Base-by-base conservation (phyloP, 2,329 filamentous ascomycete genomes). In the Fusarium verticillioides region DNA sequence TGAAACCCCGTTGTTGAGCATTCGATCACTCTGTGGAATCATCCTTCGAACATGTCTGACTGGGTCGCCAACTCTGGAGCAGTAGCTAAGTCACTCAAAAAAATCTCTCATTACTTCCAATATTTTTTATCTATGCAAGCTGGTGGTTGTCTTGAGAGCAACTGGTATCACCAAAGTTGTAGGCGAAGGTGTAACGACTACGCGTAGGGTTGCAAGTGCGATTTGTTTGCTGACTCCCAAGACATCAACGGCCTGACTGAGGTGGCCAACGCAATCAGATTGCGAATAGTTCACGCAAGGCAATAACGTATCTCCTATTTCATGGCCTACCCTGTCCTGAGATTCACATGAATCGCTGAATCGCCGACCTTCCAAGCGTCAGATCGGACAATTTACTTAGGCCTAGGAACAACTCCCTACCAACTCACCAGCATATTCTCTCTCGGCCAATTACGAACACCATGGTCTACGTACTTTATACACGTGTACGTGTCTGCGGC, bases 401-500 rank as follows among this genome's bases (percentile, higher is more conserved):
- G 10, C 15, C 34, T 12, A n/a, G 4, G 34, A 49, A 58, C 28
- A 42, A 34, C 16, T 9, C 19, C 23, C 18, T 16, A 37, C 21
- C 49, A 34, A 30, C 10, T 46, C 36, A 43, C 26, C 49, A 42
- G 23, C 23, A 32, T 66, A 23, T 7, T 16, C 4, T 30, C 6
- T 15, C 18, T n/a, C 18, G 7, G 28, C 23, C 34, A 37, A 50
- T 42, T 26, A 36, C 34, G 19, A 30, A 57, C 18, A 26, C 30
- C 7, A 30, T 44, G 37, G 52, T 15, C 44, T 63, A 58, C 42
- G 67, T 59, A 58, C 23, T 30, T 18, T 30, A 43, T 63, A 71
- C 70, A 74, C 70, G 70, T 73, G 70, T 58, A 66, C 64, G 19
- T 43, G 53, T 28, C 34, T 60, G 58, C 60, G 60, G 46, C 42